Conservation (phyloP, 2,329 filamentous ascomycete species). For the Fusarium sulawesiense region DNA sequence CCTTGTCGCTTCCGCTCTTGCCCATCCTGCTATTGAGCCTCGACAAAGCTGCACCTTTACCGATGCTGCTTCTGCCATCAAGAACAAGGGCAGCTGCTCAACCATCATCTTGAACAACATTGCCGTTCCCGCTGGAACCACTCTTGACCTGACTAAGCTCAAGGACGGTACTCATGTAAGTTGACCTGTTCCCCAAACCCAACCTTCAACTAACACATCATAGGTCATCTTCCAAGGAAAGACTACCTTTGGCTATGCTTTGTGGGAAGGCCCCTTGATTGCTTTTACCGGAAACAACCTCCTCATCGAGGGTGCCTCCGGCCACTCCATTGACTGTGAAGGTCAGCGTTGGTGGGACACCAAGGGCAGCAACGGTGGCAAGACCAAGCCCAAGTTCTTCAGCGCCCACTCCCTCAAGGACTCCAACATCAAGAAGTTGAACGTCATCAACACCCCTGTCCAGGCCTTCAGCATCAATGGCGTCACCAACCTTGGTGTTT, state of each 20-base stretch:
- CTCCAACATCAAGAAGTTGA: conserved; percentile 53
- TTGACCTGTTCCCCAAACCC: fast-evolving
- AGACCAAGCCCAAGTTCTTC: conserved; percentile 73
- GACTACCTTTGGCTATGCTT: conserved; percentile 74
- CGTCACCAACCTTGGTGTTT: conserved; percentile 50
- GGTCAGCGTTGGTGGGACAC: conserved; percentile 71
- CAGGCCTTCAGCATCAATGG: conserved; percentile 56
- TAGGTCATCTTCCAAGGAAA: conserved; percentile 70
- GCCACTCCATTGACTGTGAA: conserved; percentile 63
- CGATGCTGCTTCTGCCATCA: conserved; percentile 59
- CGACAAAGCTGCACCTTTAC: conserved; percentile 64
- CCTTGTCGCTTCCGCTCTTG: conserved; percentile 43
- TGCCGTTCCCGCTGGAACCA: conserved; percentile 66
- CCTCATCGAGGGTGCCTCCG: conserved; percentile 63
- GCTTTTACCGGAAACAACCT: conserved; percentile 68
- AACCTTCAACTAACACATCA: background rate
- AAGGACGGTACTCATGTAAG: conserved; percentile 57
- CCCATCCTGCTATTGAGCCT: conserved; percentile 37
- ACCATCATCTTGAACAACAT: conserved; percentile 65
- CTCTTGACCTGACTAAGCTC: conserved; percentile 68
- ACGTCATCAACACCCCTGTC: conserved; percentile 57
- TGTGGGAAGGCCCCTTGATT: conserved; percentile 74
- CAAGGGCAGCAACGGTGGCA: conserved; percentile 68
- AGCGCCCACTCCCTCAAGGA: conserved; percentile 55
- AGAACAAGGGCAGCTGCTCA: conserved; percentile 63